These are phyloP conservation scores for Ustilago cynodontis DNA, from an alignment of 1,284 basidiomycete species.

Conservation along the genomic window DNA sequence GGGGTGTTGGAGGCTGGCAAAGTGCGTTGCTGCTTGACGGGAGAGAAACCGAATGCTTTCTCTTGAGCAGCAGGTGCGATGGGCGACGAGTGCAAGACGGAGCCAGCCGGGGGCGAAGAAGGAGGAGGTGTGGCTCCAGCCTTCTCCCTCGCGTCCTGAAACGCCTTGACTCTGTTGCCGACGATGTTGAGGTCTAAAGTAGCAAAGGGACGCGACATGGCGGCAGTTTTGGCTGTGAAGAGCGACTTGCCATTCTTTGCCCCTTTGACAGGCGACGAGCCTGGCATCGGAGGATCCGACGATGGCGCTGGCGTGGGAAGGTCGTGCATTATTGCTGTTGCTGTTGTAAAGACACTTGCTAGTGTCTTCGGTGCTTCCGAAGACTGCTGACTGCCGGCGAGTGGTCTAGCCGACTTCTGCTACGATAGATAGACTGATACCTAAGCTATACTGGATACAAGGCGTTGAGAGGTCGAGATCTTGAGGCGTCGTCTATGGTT, in stretches of 20 bases:
- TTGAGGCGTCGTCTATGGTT: slow-evolving; percentile 25
- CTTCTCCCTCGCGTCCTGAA: slow-evolving; percentile 29
- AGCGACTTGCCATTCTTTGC: slow-evolving; percentile 23
- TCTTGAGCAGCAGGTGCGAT: slow-evolving; percentile 15
- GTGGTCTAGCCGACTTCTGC: background rate
- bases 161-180: slow-evolving; percentile 30
- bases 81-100: slow-evolving; percentile 38
- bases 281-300: slow-evolving; percentile 52
- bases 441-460: background rate
- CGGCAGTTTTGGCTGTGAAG: slow-evolving; percentile 14
- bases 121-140: slow-evolving; percentile 47
- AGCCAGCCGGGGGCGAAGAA: slow-evolving; percentile 43
- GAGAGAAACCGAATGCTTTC: slow-evolving; percentile 34
- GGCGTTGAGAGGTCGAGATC: slow-evolving; percentile 3
- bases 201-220: slow-evolving; percentile 32
- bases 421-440: background rate
- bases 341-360: background rate
- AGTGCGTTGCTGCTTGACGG: slow-evolving; percentile 41
- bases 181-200: slow-evolving; percentile 44
- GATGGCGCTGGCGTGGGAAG: slow-evolving; percentile 53
- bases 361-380: background rate
- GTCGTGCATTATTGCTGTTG: slow-evolving; percentile 46
- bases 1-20: slow-evolving; percentile 16
- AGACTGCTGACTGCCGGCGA: background rate
- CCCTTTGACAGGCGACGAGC: slow-evolving; percentile 39